These are phyloP conservation scores for Arachnomyces sp. DNA, from an alignment of 2,329 filamentous ascomycete genomes.

Conservation along the genomic window DNA sequence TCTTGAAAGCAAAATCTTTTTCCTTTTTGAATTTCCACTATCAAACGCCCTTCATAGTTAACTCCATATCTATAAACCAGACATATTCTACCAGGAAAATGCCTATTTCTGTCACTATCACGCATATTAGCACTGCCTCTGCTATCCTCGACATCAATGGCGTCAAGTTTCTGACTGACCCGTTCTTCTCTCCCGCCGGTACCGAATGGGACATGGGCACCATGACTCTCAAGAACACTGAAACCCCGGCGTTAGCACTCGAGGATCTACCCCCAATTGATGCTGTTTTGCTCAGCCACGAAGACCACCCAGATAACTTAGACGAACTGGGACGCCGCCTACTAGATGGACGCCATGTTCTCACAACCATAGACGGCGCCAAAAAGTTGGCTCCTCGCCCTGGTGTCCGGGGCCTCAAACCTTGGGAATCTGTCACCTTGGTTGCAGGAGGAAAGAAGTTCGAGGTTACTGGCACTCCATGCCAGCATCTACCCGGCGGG, in stretches of 20 bases:
- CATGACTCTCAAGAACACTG: conserved; percentile 21
- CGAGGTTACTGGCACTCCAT: conserved; percentile 37
- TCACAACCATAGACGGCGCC: conserved; percentile 41
- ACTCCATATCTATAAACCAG: too few relatives aligned
- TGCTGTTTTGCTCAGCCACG: conserved; percentile 43
- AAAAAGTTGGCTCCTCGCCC: conserved; percentile 38
- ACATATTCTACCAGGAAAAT: too few relatives aligned
- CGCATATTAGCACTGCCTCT: conserved; percentile 42
- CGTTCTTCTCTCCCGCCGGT: conserved; percentile 37
- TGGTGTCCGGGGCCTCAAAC: conserved; percentile 30
- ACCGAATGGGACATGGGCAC: conserved; percentile 25
- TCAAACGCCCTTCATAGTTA: too few relatives aligned
- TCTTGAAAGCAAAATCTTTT: too few relatives aligned
- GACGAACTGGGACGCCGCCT: conserved; percentile 39
- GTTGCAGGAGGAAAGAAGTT: conserved; percentile 27
- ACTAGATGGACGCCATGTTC: conserved; percentile 38
- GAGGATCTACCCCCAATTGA: conserved; percentile 39
- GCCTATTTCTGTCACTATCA: conserved; percentile 38
- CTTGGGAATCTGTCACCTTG: conserved; percentile 31
- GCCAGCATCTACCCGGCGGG: conserved; percentile 35
- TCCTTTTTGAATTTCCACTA: too few relatives aligned
- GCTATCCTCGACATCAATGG: conserved; percentile 39
- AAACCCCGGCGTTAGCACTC: conserved; percentile 29
- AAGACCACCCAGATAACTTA: conserved; percentile 45
- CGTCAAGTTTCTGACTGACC: conserved; percentile 39